Base-by-base conservation (phyloP, 768 basidiomycete species). In the Harrya chromipes region DNA sequence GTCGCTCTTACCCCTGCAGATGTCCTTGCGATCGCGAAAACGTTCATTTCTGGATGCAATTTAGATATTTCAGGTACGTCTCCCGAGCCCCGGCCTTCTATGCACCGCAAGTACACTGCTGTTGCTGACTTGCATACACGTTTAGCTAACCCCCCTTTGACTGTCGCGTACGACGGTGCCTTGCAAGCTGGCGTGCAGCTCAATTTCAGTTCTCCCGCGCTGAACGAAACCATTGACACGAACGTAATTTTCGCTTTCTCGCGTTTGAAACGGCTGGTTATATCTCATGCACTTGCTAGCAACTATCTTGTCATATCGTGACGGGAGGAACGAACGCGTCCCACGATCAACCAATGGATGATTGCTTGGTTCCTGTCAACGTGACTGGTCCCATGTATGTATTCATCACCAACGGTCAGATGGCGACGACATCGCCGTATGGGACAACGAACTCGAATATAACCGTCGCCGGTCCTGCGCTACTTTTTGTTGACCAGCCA, bases 361-460 rank as follows among this genome's bases (percentile, higher is more conserved):
- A 78, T 52, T 91, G 89, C 57, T 65, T 76, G 50, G 81, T 91
- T 12, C 91, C 90, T 33, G 31, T 52, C 0, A 79, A 79, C 46
- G 72, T 90, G 65, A 81, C 86, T 64, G 90, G 90, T 37, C 84
- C 85, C 54, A 83, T 90, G 57, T 83, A 79, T 21, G 66, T 91
- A 63, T 90, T 72, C 68, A 68, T 91, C 71, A 89, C 85, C 27
- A 75, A 75, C 17, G 77, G 82, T 60, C 64, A 63, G 47, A 79
- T 83, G 54, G 77, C 83, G 66, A 77, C 81, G 52, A 82, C 83
- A 51, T 76, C 75, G 40, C 71, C 70, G 46, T 40, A 20, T 36
- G 19, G 23, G 27, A 77, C 84, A 67, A 78, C 82, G 54, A 38
- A 48, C 23, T 46, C 50, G 34, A 40, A 17, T 23, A 38, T 17